Evolutionary conservation across 176 grass and related monocot species (phyloP), one percentile per base, ranked within the genome.

Genomic region (Musa itinerans): DNA sequence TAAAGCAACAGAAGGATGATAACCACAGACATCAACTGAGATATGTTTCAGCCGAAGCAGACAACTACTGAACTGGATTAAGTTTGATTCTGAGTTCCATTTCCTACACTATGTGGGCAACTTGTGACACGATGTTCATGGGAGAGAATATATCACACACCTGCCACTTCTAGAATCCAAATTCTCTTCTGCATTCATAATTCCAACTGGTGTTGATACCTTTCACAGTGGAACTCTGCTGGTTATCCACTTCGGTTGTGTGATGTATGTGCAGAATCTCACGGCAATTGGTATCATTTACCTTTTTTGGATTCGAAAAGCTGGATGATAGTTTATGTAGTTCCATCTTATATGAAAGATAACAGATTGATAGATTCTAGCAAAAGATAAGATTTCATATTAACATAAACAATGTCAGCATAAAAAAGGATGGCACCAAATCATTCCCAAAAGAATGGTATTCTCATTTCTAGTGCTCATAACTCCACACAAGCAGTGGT

Each of bases 171-270:
- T 54, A 65, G 27, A 43, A 54, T 71, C 54, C 78, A 61, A 55
- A 55, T 61, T 81, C 71, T 73, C 24, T 52, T 65, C 6, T 73
- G 78, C 48, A 53, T 58, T 74, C 43, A 66, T 76, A 75, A 80
- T 81, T 77, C 65, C 53, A 76, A 61, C 66, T 81, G 72, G 73
- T 27, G 80, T 65, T 76, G 71, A 53, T 75, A 70, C 77, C 81
- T 43, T 43, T 43, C 34, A 43, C 34, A 6, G 4, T 43, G 34
- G 34, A 43, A 43, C 34, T 43, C 34, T 43, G 34, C 34, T 43
- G 34, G 34, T 5, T 43, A 43, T 4, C 4, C 34, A 43, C 4
- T 43, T 43, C 34, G 6, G 34, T 15, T 20, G 25, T 5, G 9
- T 50, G 67, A 43, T 48, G 26, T 20, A 29, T 17, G 19, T 10